Evolutionary conservation across 108 stramenopile genomes (phyloP).

Genomic region (Fragilaria crotonensis): DNA sequence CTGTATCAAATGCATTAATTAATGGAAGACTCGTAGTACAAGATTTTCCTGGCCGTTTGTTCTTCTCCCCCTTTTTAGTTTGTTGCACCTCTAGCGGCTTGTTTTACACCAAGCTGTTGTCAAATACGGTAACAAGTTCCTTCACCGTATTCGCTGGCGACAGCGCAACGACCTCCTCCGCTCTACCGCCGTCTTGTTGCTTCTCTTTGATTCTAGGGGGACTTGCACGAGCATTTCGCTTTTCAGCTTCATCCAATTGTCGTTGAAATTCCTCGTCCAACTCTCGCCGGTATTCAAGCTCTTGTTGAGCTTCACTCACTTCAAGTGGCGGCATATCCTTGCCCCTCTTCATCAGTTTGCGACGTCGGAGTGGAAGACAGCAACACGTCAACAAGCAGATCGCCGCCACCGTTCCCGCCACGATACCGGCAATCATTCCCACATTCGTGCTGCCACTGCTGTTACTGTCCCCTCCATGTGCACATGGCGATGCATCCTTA

Average conservation of each 20-base stretch:
- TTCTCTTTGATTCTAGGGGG: no score
- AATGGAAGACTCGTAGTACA: no score
- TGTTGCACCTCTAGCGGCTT: no score
- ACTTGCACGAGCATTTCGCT: no score
- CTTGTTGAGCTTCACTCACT: not conserved
- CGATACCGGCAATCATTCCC: not conserved
- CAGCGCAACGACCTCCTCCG: no score
- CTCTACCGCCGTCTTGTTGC: no score
- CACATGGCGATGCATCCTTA: slow-evolving; percentile 19
- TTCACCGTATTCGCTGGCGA: no score
- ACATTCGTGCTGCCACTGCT: not conserved
- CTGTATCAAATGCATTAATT: no score
- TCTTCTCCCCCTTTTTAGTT: no score
- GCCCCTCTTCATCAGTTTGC: not conserved
- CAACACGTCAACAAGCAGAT: not conserved
- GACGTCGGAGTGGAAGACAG: not conserved
- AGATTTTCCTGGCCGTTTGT: no score
- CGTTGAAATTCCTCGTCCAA: not conserved
- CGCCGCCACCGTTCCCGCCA: not conserved
- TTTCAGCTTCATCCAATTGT: not conserved
- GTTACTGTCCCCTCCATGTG: not conserved
- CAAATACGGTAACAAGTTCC: no score
- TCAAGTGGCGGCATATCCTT: not conserved
- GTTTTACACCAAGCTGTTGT: no score
- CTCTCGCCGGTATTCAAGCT: not conserved